Evolutionary conservation across 192 early-diverging fungal species (phyloP), one percentile per base, ranked within the genome.

Genomic region (Phycomyces nitens): DNA sequence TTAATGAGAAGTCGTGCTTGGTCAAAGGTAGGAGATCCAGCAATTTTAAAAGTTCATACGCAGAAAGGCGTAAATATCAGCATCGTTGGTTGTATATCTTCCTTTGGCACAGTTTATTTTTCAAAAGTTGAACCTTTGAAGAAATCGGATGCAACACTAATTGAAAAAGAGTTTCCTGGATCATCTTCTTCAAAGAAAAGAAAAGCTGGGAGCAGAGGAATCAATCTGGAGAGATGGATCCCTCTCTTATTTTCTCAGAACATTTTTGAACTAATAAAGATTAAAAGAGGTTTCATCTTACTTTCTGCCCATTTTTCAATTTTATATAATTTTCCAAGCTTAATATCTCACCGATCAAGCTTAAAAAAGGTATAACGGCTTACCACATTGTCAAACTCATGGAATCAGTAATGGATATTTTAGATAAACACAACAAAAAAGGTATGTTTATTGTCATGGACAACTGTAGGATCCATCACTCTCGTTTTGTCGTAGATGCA

Each of bases 361-460:
- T 29, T 56, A 21, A 21, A 1, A 56, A 56, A 56, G 54, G 54
- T 14, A 56, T 26, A 14, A 56, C 54, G 3, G 26, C 54, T 0
- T 56, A 56, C 29, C 29, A 26, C 29, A 56, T 41, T 38, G 21
- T 41, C 14, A 18, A 20, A 38, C 53, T 24, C 20, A 38, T 62
- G 21, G 29, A 34, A n/a, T 42, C 3, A 3, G 60, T 62, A 8
- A 62, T 62, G 60, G 60, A 62, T 62, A 26, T 51, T 15, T n/a
- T 52, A 6, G 49, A 62, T 51, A 52, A 29, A 26, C 3, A 51
- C 16, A 21, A 73, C 26, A 61, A 22, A 56, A 62, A 63, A 52
- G 61, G 38, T 22, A 21, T 53, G 3, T 58, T 69, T 22, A 40
- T 70, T 27, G 62, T 70, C 3, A 59, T 70, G 56, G 69, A 70